phyloP scores from a whole-genome alignment of 306 rosid species.

The Vigna angularis region DNA sequence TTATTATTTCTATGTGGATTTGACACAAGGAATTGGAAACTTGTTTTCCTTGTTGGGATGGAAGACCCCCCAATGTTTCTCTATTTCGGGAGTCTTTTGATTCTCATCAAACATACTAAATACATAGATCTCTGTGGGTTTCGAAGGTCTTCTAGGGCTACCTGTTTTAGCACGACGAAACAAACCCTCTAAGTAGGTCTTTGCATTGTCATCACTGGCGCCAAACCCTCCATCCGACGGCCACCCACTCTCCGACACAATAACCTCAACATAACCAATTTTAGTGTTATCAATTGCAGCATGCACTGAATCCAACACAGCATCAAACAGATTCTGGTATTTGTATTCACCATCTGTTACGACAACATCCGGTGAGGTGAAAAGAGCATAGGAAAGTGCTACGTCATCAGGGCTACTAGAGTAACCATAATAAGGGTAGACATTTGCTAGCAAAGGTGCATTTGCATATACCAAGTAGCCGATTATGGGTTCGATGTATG shows the following conservation, averaged over 20 bases:
- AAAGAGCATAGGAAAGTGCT: conserved; percentile 61
- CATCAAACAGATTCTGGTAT: conserved; percentile 71
- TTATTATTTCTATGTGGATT: too few species aligned
- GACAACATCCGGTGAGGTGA: conserved; percentile 58
- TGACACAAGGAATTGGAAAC: conserved; percentile 16
- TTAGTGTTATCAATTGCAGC: conserved; percentile 59
- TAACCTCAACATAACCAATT: conserved; percentile 60
- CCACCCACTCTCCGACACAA: conserved; percentile 77
- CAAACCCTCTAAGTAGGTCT: conserved; percentile 52
- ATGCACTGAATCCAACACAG: conserved; percentile 59
- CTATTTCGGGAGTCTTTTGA: conserved; percentile 39
- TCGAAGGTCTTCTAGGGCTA: conserved; percentile 63
- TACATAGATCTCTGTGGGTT: conserved; percentile 40
- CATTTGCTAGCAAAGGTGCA: conserved; percentile 64
- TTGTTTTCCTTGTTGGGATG: conserved; percentile 48
- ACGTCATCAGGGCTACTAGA: conserved; percentile 47
- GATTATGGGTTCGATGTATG: conserved; percentile 55
- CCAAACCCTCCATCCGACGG: conserved; percentile 58
- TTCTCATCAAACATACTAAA: conserved; percentile 60
- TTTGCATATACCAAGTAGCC: conserved; percentile 58
- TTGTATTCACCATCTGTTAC: conserved; percentile 49
- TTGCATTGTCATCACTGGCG: conserved; percentile 56
- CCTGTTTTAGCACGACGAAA: conserved; percentile 57
- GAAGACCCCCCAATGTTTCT: conserved; percentile 54
- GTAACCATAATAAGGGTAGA: conserved; percentile 71